Evolutionary conservation across 192 early-diverging fungal species (phyloP).

Genomic region (Coemansia sp.): DNA sequence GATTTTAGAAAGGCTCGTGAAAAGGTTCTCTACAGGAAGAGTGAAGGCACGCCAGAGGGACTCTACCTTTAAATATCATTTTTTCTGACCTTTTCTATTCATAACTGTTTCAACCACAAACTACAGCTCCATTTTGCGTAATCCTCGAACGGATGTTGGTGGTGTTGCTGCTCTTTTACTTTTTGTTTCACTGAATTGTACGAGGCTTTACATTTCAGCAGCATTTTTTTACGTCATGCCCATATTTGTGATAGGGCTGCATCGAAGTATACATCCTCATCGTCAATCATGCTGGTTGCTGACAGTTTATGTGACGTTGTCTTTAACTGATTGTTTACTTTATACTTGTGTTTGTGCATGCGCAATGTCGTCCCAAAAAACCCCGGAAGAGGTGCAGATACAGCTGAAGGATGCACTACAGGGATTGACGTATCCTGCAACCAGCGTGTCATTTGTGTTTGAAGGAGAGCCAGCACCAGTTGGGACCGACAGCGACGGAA

Average conservation of each 20-base stretch:
- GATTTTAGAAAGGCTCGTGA: constrained; percentile 98
- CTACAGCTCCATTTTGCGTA: too few species aligned
- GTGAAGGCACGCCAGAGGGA: constrained; percentile 98
- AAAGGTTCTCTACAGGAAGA: constrained; percentile 98
- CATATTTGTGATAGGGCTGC: too few species aligned
- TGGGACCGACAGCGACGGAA: constrained; percentile 22
- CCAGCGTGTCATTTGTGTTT: constrained; percentile 29
- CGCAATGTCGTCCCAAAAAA: constrained; percentile 1
- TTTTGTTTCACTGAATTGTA: too few species aligned
- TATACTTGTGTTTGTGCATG: neutral
- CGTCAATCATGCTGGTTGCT: too few species aligned
- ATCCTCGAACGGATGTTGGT: too few species aligned
- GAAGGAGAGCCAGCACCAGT: constrained; percentile 42
- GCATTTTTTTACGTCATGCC: too few species aligned
- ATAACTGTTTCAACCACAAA: neutral
- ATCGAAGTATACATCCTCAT: too few species aligned
- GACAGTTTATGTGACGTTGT: neutral
- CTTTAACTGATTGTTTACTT: neutral
- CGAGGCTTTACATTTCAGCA: too few species aligned
- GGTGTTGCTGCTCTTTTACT: too few species aligned
- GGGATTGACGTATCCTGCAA: constrained; percentile 34
- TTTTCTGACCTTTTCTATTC: neutral
- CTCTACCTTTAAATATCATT: constrained; percentile 68
- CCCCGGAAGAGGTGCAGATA: constrained; percentile 26
- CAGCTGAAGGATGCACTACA: constrained; percentile 32